Evolutionary conservation across 2,329 filamentous ascomycete genomes (phyloP), one percentile per base, ranked within the genome.

Genomic region (Xylariales sp.): DNA sequence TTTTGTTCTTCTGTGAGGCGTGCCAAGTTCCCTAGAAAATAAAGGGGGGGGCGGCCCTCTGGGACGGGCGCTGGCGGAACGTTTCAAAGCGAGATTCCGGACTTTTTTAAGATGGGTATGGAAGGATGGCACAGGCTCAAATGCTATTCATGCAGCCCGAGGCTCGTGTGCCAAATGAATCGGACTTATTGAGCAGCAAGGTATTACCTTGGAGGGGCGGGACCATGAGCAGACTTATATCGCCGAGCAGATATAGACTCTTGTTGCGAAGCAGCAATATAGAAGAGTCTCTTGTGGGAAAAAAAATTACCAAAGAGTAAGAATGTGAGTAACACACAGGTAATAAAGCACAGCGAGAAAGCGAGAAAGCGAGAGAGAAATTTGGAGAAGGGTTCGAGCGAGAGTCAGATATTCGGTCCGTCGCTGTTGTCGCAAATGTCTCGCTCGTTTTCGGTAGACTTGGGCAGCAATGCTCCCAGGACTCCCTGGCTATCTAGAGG

Each of bases 391-490:
- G 11, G 14, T 15, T n/a, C 11, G 28, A 30, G 11, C 8, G 8
- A 15, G 14, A 7, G 14, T 7, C 35, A 38, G 28, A 32, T 43
- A 44, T 44, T 33, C 42, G n/a, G 49, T 44, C 39, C 40, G 36
- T 13, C 24, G 58, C 59, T 50, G 50, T 48, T 49, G 45, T 55
- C 54, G 50, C 49, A 51, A n/a, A 56, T 54, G 43, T 48, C 37
- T 33, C 21, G 29, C 18, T 37, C 29, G 28, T 29, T 38, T 37
- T 48, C 33, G 56, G 53, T 54, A 45, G 52, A 53, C 52, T 66
- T 64, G 62, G 63, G 62, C 62, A 66, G 59, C 63, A 66, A 66
- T 60, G 56, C 54, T 60, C 54, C 56, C 45, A 51, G 53, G 51
- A 53, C 49, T 51, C 57, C 55, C 60, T 55, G 52, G 49, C 46